Base-by-base conservation (phyloP, 192 early-diverging fungal species). In the Helicostylum pulchrum region DNA sequence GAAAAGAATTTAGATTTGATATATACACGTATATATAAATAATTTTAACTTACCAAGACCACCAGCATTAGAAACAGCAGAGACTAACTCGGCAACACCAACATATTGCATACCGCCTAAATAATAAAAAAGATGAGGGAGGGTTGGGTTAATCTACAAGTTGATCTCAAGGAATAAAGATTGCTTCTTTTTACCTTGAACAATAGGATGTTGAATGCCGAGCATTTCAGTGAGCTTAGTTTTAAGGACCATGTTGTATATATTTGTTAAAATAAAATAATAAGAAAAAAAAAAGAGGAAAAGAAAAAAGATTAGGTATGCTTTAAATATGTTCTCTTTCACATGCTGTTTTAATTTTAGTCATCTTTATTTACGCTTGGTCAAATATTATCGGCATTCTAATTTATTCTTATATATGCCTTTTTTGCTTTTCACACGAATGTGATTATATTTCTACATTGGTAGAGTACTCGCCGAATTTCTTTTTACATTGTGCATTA, bases 51-150 rank as follows among this genome's bases (percentile, higher is more conserved):
- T 39, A 39, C 36, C 36, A 44, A 90, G 78, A 62, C 82, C 90
- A 58, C 90, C 90, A 32, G 90, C 90, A 62, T 92, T 92, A 14
- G 89, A 89, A 14, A 92, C 90, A 12, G 90, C 90, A 60, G 81
- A 75, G 43, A 77, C 78, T 44, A 83, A 68, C 63, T 83, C 79
- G 42, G 79, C 81, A 11, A 74, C 75, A 50, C 79, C 79, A 50
- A 92, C 89, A 84, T 87, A 91, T 68, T 90, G 86, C 90, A 92
- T 92, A 34, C 88, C 88, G 56, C 64, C 71, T 62, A 36, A 48
- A 23, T n/a, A n/a, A n/a, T n/a, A 3, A 4, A 20, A 45, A 46
- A 48, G n/a, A 44, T n/a, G 44, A 52, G 23, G 34, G n/a, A n/a
- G n/a, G 11, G 48, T 8, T 17, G 55, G 55, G 7, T 12, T 23